Conservation (phyloP, 805 yeast genomes). For the Metschnikowia sp. region DNA sequence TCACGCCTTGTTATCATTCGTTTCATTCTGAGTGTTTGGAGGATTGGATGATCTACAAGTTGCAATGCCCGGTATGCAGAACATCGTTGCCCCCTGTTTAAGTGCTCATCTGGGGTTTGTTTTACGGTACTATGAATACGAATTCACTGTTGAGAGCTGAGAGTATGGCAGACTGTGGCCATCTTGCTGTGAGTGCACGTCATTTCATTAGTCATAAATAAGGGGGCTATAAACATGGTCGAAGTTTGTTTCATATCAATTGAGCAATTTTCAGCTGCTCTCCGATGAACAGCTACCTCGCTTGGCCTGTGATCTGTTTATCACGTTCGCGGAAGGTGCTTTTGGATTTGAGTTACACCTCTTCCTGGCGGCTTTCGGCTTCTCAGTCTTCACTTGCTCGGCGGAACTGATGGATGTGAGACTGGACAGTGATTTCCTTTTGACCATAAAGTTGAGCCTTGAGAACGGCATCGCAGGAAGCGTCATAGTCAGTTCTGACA, state of each 20-base stretch:
- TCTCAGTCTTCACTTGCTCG: neutral
- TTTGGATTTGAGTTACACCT: neutral
- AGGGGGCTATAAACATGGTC: neutral
- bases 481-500: neutral
- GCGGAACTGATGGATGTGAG: neutral
- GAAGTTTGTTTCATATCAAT: neutral
- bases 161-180: too few species aligned
- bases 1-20: slow-evolving; percentile 88
- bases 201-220: slow-evolving; percentile 9
- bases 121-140: neutral
- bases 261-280: neutral
- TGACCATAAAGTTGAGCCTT: slow-evolving; percentile 1
- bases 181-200: neutral
- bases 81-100: slow-evolving; percentile 73
- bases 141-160: too few species aligned
- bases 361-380: neutral
- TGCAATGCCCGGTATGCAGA: slow-evolving; percentile 94
- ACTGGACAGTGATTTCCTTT: slow-evolving; percentile 7
- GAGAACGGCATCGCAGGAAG: slow-evolving; percentile 1
- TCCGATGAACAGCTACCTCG: slow-evolving; percentile 2
- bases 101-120: neutral
- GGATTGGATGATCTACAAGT: slow-evolving; percentile 87
- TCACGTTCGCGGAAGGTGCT: neutral
- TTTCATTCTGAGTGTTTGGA: slow-evolving; percentile 89
- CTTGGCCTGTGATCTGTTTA: slow-evolving; percentile 10